Evolutionary conservation across 306 rosid species (phyloP).

Genomic region (Sicyos baderoa): DNA sequence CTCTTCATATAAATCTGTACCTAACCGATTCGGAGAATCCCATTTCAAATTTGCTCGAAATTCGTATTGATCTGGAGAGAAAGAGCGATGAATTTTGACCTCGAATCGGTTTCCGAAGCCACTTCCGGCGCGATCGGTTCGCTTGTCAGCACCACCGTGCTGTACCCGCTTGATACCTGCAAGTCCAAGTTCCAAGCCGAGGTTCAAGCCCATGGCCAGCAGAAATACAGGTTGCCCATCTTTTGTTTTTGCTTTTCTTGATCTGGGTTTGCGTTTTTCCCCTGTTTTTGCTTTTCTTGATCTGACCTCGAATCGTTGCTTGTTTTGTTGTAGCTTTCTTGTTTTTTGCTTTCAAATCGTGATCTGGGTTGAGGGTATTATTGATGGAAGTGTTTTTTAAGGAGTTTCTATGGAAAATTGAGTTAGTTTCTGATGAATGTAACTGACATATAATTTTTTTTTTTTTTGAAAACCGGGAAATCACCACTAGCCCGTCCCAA

Average conservation of each 20-base stretch:
- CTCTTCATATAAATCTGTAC: neutral
- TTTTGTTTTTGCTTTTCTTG: neutral
- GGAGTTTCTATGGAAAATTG: neutral
- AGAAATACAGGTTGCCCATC: constrained; percentile 50
- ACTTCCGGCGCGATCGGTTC: constrained; percentile 98
- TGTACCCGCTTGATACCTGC: constrained; percentile 94
- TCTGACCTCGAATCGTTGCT: neutral
- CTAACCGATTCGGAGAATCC: neutral
- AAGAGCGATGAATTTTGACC: constrained; percentile 55
- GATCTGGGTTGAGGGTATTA: neutral
- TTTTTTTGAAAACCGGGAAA: no score
- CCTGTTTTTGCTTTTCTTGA: neutral
- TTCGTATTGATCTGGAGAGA: no score
- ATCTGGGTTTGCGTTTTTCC: neutral
- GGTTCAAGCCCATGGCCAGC: constrained; percentile 54
- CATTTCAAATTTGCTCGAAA: neutral
- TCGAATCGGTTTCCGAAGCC: constrained; percentile 91
- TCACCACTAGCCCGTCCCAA: no score
- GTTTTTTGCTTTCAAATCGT: constrained; percentile 3
- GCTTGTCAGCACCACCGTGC: constrained; percentile 72
- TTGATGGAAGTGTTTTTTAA: neutral
- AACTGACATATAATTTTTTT: neutral
- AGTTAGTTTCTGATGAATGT: neutral
- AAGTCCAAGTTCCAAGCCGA: constrained; percentile 95
- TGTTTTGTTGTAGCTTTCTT: neutral